Base-by-base conservation (phyloP, 345 rosid species). In the Trapa incisa region DNA sequence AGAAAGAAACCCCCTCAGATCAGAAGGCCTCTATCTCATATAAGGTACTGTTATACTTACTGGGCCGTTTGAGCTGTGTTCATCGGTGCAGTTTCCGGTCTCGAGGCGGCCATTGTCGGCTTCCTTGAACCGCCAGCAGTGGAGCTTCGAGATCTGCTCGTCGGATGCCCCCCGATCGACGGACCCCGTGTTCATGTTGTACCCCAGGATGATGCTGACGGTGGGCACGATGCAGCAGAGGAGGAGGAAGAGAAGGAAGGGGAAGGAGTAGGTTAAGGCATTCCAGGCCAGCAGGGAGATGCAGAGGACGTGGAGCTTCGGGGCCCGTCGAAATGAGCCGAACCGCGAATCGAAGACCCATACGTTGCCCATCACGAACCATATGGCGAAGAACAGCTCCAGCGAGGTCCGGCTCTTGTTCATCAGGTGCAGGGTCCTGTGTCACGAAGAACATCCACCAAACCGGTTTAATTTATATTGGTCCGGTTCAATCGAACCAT, bases 291-390 rank as follows among this genome's bases (percentile, higher is more conserved):
- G 94, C 67, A 95, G 85, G 64, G 87, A 85, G 83, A 89, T 81
- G 74, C 97, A 95, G 52, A 95, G 90, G 33, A 85, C 82, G 17
- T 95, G 91, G 47, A 95, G 96, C 63, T 82, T 91, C 0, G 99
- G 97, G 61, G 99, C 93, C 43, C 71, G 82, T 4, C 77, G 78
- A 84, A 89, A 87, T 0, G 96, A 86, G 48, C 90, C 92, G 4
- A 91, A 85, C 29, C 96, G 85, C 1, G 99, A 86, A 80, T 95
- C 99, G 0, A 95, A 95, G 47, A 91, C 91, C 99, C 99, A 95
- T 9, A 89, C 96, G 61, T 91, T 95, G 7, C 97, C 99, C 90
- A 89, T 87, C 68, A 95, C 99, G 74, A 95, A 95, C 99, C 99
- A 95, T 56, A 91, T 95, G n/a, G 98, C 99, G 63, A 89, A 95